A percentile compares a stretch with the other conserved stretches of the same genome.
Evolutionary conservation across 1,284 basidiomycete species (phyloP).

Genomic region (Ustilago bromivora): DNA sequence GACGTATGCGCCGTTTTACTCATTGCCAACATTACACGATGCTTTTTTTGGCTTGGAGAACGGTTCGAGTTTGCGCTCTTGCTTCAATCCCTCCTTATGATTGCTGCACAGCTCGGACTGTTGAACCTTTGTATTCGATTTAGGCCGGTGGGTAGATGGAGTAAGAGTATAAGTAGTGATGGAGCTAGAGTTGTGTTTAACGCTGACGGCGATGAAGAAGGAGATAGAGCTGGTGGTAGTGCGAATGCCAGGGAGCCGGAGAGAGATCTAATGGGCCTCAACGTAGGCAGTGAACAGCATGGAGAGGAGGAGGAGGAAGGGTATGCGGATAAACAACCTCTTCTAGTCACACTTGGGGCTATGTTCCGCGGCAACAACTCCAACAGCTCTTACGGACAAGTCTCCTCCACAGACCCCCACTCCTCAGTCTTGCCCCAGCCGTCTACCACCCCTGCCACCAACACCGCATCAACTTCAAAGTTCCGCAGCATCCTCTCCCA

Average conservation of each 20-base stretch:
- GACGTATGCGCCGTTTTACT: conserved; percentile 63
- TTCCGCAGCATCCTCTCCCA: not conserved
- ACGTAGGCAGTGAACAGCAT: not conserved
- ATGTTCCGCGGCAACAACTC: conserved; percentile 20
- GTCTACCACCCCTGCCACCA: not conserved
- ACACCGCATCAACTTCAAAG: not conserved
- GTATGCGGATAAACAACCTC: conserved; percentile 47
- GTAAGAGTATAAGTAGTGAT: conserved; percentile 42
- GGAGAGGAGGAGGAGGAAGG: not conserved
- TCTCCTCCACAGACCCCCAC: conserved; percentile 22
- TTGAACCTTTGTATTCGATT: conserved; percentile 73
- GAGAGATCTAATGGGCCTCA: conserved; percentile 32
- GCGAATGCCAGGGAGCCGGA: not conserved
- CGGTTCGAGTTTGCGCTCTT: conserved; percentile 79
- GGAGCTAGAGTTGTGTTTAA: conserved; percentile 44
- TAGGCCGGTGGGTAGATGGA: conserved; percentile 55
- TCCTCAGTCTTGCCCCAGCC: conserved; percentile 13
- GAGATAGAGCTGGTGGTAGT: not conserved
- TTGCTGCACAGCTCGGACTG: conserved; percentile 72
- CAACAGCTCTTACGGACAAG: conserved; percentile 10
- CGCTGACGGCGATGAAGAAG: conserved; percentile 6
- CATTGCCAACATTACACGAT: conserved; percentile 61
- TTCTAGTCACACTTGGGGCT: conserved; percentile 38
- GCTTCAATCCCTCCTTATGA: conserved; percentile 69
- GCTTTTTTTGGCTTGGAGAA: conserved; percentile 81